Evolutionary conservation across 2,329 filamentous ascomycete genomes (phyloP), one percentile per base, ranked within the genome.

Genomic region (Hymenoscyphus fructigenus): DNA sequence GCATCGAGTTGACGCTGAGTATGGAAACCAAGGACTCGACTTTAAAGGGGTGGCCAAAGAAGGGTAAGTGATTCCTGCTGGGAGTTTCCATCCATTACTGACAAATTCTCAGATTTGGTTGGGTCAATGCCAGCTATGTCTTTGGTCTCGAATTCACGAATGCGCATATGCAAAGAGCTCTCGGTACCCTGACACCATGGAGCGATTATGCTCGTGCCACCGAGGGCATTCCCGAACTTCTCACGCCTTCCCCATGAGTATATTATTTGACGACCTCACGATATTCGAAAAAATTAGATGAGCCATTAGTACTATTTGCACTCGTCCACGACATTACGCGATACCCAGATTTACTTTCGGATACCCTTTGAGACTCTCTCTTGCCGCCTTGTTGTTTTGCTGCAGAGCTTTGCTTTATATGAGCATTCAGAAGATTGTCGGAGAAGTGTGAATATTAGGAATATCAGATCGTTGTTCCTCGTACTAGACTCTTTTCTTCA

Each of bases 71-170:
- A 53, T 57, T 57, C 15, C 29, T 14, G 9, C 9, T 50, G 57
- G 20, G 53, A 0, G 28, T 17, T 2, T 47, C 36, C 14, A 50
- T 5, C 41, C 68, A 66, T 38, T 59, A 60, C 71, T 74, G 63
- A 75, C 76, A 71, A 12, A 29, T 36, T 59, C 58, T 59, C 74
- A 97, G 94, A 65, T 99, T 99, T 75, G 95, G 94, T 61, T 99
- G 95, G 95, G 95, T 98, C 74, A 99, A 99, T 76, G 94, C 95
- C 73, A 97, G 93, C 76, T 99, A 96, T 76, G 91, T 98, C 64
- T 96, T 96, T 75, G 95, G 94, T 50, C 83, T 98, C 66, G 89
- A 93, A 70, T 91, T 97, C 71, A 84, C 97, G 66, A 93, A 91
- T 72, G 90, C 91, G 36, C 92, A 97, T 78, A 93, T 95, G 87